A percentile compares a stretch with the other conserved stretches of the same genome.
These are phyloP conservation scores for Penicillium daleae DNA, from an alignment of 495 filamentous ascomycete species.

Conservation along the genomic window DNA sequence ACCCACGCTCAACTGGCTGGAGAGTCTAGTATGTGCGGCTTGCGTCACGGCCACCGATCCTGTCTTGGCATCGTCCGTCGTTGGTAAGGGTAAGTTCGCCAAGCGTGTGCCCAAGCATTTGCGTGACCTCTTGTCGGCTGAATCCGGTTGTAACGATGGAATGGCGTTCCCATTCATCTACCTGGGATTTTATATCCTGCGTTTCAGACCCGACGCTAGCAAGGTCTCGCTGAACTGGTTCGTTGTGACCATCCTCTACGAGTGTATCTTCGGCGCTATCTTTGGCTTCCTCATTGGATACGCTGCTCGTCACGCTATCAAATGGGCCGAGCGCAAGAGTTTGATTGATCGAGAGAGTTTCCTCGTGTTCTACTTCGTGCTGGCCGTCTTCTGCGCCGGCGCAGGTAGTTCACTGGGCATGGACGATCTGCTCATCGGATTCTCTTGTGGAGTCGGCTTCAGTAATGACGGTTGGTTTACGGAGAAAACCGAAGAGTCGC, in stretches of 20 bases:
- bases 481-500: constrained; percentile 96
- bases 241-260: constrained; percentile 88
- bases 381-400: constrained; percentile 95
- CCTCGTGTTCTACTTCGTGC: constrained; percentile 96
- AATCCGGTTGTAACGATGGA: constrained; percentile 99
- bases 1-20: constrained; percentile 77
- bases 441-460: constrained; percentile 93
- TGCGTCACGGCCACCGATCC: constrained; percentile 99
- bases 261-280: constrained; percentile 90
- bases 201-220: constrained; percentile 67
- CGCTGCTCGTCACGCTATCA: constrained; percentile 85
- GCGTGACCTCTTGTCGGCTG: constrained; percentile 91
- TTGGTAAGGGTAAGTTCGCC: constrained; percentile 98
- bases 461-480: constrained; percentile 99
- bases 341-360: constrained; percentile 96
- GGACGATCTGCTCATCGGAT: constrained; percentile 96
- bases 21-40: constrained; percentile 82
- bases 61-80: constrained; percentile 95
- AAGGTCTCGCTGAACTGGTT: constrained; percentile 86
- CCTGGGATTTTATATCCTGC: constrained; percentile 83
- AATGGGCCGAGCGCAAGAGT: constrained; percentile 80
- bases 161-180: constrained; percentile 99
- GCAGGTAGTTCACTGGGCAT: constrained; percentile 90
- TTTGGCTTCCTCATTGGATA: constrained; percentile 91
- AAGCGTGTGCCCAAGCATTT: constrained; percentile 97